These are phyloP conservation scores for Poa annua DNA, from an alignment of 176 grass and related monocot genomes.

Conservation along the genomic window DNA sequence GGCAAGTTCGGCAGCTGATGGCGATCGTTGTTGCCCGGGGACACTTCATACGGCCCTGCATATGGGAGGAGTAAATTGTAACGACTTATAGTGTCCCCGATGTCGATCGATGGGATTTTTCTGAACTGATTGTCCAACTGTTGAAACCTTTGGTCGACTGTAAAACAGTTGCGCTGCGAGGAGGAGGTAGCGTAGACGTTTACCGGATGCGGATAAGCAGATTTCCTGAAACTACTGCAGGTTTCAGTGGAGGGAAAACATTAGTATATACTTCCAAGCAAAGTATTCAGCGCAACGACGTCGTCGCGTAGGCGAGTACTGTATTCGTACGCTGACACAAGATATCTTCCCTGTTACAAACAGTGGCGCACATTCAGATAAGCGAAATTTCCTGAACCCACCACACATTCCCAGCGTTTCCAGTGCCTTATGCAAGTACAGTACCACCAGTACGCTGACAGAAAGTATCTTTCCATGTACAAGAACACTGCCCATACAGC, in stretches of 20 bases:
- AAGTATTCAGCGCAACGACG: neutral
- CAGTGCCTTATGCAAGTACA: neutral
- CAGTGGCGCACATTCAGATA: neutral
- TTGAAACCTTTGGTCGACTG: neutral
- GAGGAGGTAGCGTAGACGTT: neutral
- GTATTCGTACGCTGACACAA: neutral
- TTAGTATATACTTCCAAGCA: neutral
- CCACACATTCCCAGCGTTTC: neutral
- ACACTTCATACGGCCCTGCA: neutral
- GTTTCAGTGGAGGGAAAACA: neutral
- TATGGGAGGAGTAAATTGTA: neutral
- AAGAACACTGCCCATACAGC: neutral
- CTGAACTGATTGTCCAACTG: neutral
- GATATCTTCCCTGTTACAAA: neutral
- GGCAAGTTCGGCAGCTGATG: constrained; percentile 21
- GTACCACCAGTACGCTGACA: neutral
- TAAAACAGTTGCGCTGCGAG: neutral
- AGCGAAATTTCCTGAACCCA: neutral
- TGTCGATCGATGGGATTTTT: neutral
- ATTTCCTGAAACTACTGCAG: neutral
- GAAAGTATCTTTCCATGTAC: constrained; percentile 11
- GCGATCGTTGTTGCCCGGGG: neutral
- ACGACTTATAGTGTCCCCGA: no score
- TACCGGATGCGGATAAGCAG: neutral
- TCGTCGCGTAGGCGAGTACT: neutral